Conservation (phyloP, 495 filamentous ascomycete species). For the Penicillium turbatum region DNA sequence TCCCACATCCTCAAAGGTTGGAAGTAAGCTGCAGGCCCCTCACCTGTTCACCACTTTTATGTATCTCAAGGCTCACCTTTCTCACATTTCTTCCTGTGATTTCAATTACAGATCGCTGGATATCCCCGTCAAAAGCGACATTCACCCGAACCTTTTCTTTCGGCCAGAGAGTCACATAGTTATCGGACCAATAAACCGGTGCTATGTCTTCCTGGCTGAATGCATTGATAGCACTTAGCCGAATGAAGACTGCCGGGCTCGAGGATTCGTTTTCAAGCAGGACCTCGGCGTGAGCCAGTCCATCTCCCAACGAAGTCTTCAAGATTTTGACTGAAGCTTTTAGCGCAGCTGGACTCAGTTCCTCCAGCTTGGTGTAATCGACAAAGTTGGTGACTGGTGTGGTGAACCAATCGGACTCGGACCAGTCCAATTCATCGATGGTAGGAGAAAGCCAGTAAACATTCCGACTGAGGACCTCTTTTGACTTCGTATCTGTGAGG, state of each 20-base stretch:
- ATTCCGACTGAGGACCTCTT: conserved; percentile 47
- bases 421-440: conserved; percentile 52
- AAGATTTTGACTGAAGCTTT: background rate
- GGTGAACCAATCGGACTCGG: conserved; percentile 52
- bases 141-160: conserved; percentile 42
- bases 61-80: background rate
- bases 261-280: conserved; percentile 49
- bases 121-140: conserved; percentile 20
- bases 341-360: conserved; percentile 30
- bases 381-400: conserved; percentile 54
- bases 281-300: conserved; percentile 20
- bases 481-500: conserved; percentile 26
- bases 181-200: conserved; percentile 56
- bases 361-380: conserved; percentile 47
- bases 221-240: conserved; percentile 42
- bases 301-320: background rate
- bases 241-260: conserved; percentile 55
- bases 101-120: conserved; percentile 1
- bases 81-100: conserved; percentile 10
- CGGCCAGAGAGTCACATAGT: conserved; percentile 60
- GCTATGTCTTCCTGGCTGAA: conserved; percentile 37
- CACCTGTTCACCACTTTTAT: no score
- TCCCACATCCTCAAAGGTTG: no score
- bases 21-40: no score
- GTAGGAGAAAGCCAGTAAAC: conserved; percentile 57